Evolutionary conservation across 495 filamentous ascomycete species (phyloP).

Genomic region (Hypoxylon cercidicola): DNA sequence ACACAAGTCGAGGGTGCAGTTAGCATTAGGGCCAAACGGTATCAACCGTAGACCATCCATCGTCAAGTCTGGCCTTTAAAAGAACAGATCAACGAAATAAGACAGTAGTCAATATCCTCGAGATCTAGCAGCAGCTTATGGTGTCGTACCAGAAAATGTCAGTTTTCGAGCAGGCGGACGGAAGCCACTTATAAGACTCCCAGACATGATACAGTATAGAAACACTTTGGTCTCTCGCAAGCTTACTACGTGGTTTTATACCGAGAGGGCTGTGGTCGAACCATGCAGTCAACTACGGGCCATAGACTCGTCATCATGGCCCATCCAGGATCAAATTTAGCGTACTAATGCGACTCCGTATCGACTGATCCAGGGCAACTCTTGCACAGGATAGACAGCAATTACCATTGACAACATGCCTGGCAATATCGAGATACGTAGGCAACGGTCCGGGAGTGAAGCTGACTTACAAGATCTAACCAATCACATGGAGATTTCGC

Average conservation of each 20-base stretch:
- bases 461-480: neutral
- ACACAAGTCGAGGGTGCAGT: slow-evolving; percentile 51
- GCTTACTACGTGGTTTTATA: neutral
- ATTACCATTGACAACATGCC: neutral
- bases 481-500: neutral
- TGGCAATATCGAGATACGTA: neutral
- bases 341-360: neutral
- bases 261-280: neutral
- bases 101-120: neutral
- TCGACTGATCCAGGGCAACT: neutral
- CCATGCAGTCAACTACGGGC: neutral
- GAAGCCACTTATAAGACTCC: no score
- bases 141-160: no score
- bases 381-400: neutral
- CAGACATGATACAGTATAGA: neutral
- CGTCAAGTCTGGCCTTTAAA: neutral
- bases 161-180: no score
- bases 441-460: neutral
- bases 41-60: neutral
- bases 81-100: neutral
- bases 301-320: neutral
- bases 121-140: neutral
- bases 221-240: neutral
- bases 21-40: slow-evolving; percentile 43
- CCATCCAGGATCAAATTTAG: neutral